Base-by-base conservation (phyloP, 1,139 yeast species). In the Sugiyamaella novakii region DNA sequence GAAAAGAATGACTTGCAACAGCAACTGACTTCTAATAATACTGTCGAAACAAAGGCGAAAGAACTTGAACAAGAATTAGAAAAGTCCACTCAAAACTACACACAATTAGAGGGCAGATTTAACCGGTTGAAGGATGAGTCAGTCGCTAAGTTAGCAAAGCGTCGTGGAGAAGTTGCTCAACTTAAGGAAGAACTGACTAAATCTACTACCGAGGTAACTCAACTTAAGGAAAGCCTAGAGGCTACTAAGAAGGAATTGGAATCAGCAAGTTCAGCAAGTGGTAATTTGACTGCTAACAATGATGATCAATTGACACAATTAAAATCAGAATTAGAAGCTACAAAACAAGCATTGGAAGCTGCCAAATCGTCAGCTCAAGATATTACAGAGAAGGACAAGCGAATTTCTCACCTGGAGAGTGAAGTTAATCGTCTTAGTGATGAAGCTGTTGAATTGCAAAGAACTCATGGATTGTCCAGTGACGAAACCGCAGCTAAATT, bases 51-150 rank as follows among this genome's bases (percentile, higher is more conserved):
- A 8, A 49, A 43, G 28, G 30, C 42, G 12, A 41, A 47, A 18
- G 46, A 46, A 12, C 28, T 47, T 12, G 51, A 51, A 37, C 27
- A 39, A 27, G 47, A 44, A 28, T 29, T 46, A 24, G 49, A 46
- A 19, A 42, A 45, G 25, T 29, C 50, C 14, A 43, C 39, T 14
- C 41, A 48, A 27, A 46, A 49, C 21, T 29, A 36, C 8, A 49
- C 38, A 1, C 35, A 36, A 3, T 37, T 57, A 3, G 50, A 61
- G 44, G 53, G 38, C 5, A 50, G 67, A 48, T 52, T 61, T 48
- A 54, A 55, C 17, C 52, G 58, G 19, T 55, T 66, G 43, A 53
- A 58, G 53, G 47, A 53, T 44, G 71, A 67, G 43, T 62, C 65
- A 18, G 63, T 64, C 46, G 58, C 56, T 3, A 63, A 68, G 55